A percentile compares a stretch with the other conserved stretches of the same genome.
These are phyloP conservation scores for Physaria fendleri DNA, from an alignment of 345 rosid species.

Conservation along the genomic window DNA sequence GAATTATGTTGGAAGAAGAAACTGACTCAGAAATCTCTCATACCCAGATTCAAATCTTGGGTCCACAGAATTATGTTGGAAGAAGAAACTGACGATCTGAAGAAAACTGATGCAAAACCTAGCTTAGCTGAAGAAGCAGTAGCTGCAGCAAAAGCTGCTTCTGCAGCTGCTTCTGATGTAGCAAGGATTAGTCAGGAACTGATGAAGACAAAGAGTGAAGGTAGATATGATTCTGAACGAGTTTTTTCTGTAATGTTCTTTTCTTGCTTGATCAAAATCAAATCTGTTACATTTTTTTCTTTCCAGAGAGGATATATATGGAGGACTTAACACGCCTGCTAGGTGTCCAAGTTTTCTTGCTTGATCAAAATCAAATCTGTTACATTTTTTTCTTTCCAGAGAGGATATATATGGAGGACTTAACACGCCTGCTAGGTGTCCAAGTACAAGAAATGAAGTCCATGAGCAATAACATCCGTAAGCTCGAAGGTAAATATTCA, in stretches of 20 bases:
- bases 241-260: neutral
- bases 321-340: conserved; percentile 54
- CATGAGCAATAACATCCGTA: conserved; percentile 53
- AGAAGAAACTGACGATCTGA: conserved; percentile 54
- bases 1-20: conserved; percentile 71
- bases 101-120: conserved; percentile 47
- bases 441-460: conserved; percentile 90
- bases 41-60: conserved; percentile 87
- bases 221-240: conserved; percentile 30
- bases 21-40: conserved; percentile 49
- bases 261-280: neutral
- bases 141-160: conserved; percentile 89
- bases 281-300: conserved; percentile 16
- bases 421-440: conserved; percentile 51
- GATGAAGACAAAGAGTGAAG: conserved; percentile 61
- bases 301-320: conserved; percentile 62
- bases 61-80: conserved; percentile 67
- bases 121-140: conserved; percentile 88
- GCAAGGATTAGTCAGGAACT: conserved; percentile 87
- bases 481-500: conserved; percentile 55
- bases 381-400: conserved; percentile 42
- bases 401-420: conserved; percentile 52
- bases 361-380: conserved; percentile 9
- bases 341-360: conserved; percentile 71
- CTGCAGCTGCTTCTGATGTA: conserved; percentile 84